These are phyloP conservation scores for Lactifluus hygrophoroides DNA, from an alignment of 768 basidiomycete genomes.

Conservation along the genomic window DNA sequence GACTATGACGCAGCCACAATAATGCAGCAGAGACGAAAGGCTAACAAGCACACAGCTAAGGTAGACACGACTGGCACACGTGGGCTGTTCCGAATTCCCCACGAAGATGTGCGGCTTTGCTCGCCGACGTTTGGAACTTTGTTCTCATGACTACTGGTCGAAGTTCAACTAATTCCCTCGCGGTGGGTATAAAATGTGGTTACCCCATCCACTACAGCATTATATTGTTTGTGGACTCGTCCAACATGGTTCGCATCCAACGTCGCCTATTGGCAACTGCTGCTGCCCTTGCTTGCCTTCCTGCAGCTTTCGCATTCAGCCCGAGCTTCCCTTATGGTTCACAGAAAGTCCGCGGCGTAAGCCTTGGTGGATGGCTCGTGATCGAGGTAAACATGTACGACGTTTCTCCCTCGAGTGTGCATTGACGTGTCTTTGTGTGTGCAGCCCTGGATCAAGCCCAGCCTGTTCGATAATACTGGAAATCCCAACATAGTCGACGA, in stretches of 20 bases:
- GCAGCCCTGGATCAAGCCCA: constrained; percentile 73
- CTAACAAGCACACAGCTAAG: too few species aligned
- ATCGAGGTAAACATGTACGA: constrained; percentile 35
- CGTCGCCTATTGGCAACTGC: background rate
- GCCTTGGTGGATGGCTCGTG: constrained; percentile 62
- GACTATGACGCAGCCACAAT: too few species aligned
- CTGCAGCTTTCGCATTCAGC: constrained; percentile 24
- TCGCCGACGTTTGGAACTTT: too few species aligned
- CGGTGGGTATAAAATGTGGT: too few species aligned
- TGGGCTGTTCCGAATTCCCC: too few species aligned
- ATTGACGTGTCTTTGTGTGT: background rate
- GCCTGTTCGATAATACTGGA: constrained; percentile 62
- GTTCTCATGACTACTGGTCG: too few species aligned
- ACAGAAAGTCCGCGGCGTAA: constrained; percentile 76
- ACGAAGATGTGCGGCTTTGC: too few species aligned
- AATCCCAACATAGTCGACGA: constrained; percentile 59
- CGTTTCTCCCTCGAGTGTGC: background rate
- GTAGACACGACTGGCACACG: too few species aligned
- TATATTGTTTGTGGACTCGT: too few species aligned
- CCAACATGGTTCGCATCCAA: background rate
- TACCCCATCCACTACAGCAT: too few species aligned
- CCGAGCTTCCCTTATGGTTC: constrained; percentile 71
- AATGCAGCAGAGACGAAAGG: too few species aligned
- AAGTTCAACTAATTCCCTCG: too few species aligned
- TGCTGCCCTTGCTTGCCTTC: background rate